phyloP scores from a whole-genome alignment of 2,329 filamentous ascomycete species.

The Neofusicoccum cordaticola region DNA sequence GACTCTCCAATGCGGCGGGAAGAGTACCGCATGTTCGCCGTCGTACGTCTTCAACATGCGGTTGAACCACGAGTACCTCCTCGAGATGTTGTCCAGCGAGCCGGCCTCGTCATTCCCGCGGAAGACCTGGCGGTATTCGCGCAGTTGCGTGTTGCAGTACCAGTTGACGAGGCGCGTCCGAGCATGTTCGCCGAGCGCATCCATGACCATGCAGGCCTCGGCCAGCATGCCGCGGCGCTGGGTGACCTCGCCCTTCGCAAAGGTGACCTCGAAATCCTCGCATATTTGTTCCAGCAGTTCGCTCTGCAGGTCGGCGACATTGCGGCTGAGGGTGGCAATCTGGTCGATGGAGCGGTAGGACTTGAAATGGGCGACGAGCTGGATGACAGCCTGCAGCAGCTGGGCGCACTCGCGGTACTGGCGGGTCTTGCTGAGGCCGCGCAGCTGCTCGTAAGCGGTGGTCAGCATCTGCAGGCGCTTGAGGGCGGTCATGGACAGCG shows the following conservation, averaged over 20 bases:
- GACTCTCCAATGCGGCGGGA: conserved; percentile 83
- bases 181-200: conserved; percentile 86
- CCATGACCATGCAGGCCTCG: conserved; percentile 91
- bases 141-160: conserved; percentile 96
- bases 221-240: conserved; percentile 67
- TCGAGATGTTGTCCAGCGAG: conserved; percentile 91
- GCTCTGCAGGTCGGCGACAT: conserved; percentile 88
- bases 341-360: conserved; percentile 97
- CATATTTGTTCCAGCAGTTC: conserved; percentile 97
- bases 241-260: conserved; percentile 80
- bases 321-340: conserved; percentile 87
- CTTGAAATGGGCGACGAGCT: conserved; percentile 98
- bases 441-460: conserved; percentile 95
- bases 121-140: conserved; percentile 95
- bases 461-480: conserved; percentile 98
- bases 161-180: conserved; percentile 80
- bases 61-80: conserved; percentile 94
- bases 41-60: conserved; percentile 95
- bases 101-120: conserved; percentile 88
- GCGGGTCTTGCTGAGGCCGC: conserved; percentile 74
- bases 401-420: conserved; percentile 96
- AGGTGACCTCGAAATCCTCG: conserved; percentile 95
- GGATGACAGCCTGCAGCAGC: conserved; percentile 87
- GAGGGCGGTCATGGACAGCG: conserved; percentile 93
- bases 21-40: conserved; percentile 84